phyloP scores from a whole-genome alignment of 2,329 filamentous ascomycete genomes.

The Cordyceps militaris region DNA sequence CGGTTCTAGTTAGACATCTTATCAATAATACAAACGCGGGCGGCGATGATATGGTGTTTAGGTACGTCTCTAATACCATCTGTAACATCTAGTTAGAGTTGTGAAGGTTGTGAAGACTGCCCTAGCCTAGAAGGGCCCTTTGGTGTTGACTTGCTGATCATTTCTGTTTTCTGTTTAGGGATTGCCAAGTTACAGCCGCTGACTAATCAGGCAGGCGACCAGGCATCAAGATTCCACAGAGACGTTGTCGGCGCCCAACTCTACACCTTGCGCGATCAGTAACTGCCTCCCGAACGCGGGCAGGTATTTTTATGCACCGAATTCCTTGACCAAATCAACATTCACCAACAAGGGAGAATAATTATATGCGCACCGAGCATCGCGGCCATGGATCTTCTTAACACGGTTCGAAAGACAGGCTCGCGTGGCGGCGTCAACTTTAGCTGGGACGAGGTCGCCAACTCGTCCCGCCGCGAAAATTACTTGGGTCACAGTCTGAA shows the following conservation, averaged over 20 bases:
- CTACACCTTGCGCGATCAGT: background rate
- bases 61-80: no score
- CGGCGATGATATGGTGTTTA: no score
- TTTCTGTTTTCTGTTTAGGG: no score
- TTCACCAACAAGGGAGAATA: background rate
- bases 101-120: no score
- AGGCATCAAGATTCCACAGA: no score
- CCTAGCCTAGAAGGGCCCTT: no score
- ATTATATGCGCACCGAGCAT: background rate
- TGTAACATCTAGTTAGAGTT: no score
- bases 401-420: conserved; percentile 82
- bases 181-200: no score
- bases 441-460: conserved; percentile 91
- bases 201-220: no score
- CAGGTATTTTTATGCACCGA: background rate
- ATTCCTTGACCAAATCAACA: background rate
- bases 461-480: conserved; percentile 80
- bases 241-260: background rate
- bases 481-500: conserved; percentile 86
- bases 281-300: background rate
- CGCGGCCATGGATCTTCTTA: conserved; percentile 76
- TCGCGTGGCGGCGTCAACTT: conserved; percentile 93
- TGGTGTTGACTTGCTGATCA: no score
- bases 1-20: no score
- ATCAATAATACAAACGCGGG: no score